Conservation (phyloP, 441 rosid genomes). For the Populus trichocarpa region DNA sequence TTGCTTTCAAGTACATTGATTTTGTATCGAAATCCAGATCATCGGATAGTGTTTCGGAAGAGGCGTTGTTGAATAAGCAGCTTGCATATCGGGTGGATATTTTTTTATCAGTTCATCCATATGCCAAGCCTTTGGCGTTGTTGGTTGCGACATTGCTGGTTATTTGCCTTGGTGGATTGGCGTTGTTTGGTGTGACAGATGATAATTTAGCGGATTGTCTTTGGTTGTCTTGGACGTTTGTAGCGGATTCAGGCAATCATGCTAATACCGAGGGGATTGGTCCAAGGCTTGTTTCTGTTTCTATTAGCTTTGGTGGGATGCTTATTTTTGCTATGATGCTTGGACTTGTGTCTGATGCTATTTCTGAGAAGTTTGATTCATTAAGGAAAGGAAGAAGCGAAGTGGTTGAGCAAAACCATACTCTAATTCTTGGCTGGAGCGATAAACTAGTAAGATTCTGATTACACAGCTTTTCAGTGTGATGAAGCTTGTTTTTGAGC, state of each 20-base stretch:
- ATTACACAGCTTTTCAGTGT: background rate
- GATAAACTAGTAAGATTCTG: constrained; percentile 64
- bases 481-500: background rate
- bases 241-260: constrained; percentile 69
- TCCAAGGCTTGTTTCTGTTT: constrained; percentile 62
- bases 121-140: constrained; percentile 65
- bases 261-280: constrained; percentile 66
- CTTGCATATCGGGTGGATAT: constrained; percentile 57
- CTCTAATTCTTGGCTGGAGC: constrained; percentile 77
- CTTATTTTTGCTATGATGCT: constrained; percentile 82
- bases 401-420: constrained; percentile 69
- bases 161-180: constrained; percentile 61
- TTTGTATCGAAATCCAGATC: constrained; percentile 46
- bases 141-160: constrained; percentile 62
- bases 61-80: constrained; percentile 51
- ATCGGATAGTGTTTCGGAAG: constrained; percentile 39
- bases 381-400: constrained; percentile 70
- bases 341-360: constrained; percentile 76
- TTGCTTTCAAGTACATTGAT: constrained; percentile 48
- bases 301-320: constrained; percentile 78
- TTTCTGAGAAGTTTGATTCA: constrained; percentile 74
- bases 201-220: constrained; percentile 59
- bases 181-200: constrained; percentile 65
- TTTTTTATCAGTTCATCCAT: constrained; percentile 59
- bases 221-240: constrained; percentile 73